Evolutionary conservation across 1,284 basidiomycete species (phyloP).

Genomic region (Ustilago tritici): DNA sequence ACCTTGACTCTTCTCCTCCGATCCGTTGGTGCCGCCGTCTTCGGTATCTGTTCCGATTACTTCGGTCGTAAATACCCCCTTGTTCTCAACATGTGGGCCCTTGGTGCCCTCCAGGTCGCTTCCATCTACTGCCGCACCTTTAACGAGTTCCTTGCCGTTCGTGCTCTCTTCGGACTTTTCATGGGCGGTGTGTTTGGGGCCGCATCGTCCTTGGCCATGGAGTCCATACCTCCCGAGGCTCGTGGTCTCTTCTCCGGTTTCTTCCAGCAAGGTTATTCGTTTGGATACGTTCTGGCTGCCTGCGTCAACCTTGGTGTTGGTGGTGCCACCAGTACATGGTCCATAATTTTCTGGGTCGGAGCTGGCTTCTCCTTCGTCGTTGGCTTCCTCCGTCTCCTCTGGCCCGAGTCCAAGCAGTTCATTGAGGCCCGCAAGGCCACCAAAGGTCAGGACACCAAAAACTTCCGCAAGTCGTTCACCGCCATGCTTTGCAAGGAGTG

Average conservation of each 20-base stretch:
- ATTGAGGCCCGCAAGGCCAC: slow-evolving; percentile 38
- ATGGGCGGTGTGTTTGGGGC: slow-evolving; percentile 57
- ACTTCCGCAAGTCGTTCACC: slow-evolving; percentile 34
- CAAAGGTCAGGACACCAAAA: slow-evolving; percentile 44
- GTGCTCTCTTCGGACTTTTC: slow-evolving; percentile 55
- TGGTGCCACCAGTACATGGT: slow-evolving; percentile 42
- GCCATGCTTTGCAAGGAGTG: slow-evolving; percentile 42
- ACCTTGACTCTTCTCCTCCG: slow-evolving; percentile 54
- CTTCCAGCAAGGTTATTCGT: slow-evolving; percentile 56
- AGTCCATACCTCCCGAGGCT: slow-evolving; percentile 50
- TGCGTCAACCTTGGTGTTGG: slow-evolving; percentile 54
- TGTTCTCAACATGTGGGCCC: slow-evolving; percentile 51
- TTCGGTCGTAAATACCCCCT: slow-evolving; percentile 73
- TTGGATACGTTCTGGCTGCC: slow-evolving; percentile 59
- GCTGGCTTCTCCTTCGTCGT: slow-evolving; percentile 46
- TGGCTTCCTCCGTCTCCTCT: slow-evolving; percentile 45
- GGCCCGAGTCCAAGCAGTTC: slow-evolving; percentile 61
- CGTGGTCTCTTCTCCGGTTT: slow-evolving; percentile 56
- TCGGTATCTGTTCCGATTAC: slow-evolving; percentile 48
- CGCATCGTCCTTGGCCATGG: slow-evolving; percentile 40
- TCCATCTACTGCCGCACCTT: slow-evolving; percentile 44
- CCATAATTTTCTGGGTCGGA: slow-evolving; percentile 58
- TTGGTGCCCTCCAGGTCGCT: slow-evolving; percentile 53
- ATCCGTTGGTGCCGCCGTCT: slow-evolving; percentile 56
- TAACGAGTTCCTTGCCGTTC: slow-evolving; percentile 53